These are phyloP conservation scores for Passalora sequoiae DNA, from an alignment of 2,329 filamentous ascomycete species.

Conservation along the genomic window DNA sequence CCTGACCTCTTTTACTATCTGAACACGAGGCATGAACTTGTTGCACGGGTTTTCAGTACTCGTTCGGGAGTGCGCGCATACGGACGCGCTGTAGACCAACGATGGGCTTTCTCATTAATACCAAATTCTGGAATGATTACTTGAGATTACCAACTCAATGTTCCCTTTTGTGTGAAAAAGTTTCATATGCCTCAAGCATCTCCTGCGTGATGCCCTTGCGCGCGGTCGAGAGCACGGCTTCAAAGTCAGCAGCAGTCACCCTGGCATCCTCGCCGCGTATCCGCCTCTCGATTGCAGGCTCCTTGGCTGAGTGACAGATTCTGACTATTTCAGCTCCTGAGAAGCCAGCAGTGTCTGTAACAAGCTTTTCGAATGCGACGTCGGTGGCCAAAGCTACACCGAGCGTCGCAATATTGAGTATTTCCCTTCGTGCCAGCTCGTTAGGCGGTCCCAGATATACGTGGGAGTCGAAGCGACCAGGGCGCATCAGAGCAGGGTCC, in stretches of 20 bases:
- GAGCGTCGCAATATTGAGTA: slow-evolving; percentile 63
- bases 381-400: slow-evolving; percentile 57
- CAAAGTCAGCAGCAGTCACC: slow-evolving; percentile 42
- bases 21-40: no score
- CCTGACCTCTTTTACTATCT: no score
- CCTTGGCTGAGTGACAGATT: slow-evolving; percentile 43
- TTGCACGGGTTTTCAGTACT: no score
- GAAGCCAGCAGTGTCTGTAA: slow-evolving; percentile 64
- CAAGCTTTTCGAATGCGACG: slow-evolving; percentile 62
- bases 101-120: no score
- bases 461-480: slow-evolving; percentile 77
- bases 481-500: slow-evolving; percentile 78
- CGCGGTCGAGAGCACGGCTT: slow-evolving; percentile 38
- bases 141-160: no score
- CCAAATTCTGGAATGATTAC: no score
- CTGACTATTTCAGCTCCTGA: slow-evolving; percentile 78
- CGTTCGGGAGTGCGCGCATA: no score
- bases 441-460: slow-evolving; percentile 84
- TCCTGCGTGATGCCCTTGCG: slow-evolving; percentile 56
- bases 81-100: no score
- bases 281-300: slow-evolving; percentile 16
- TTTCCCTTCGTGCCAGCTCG: slow-evolving; percentile 65
- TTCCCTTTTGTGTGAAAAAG: slow-evolving; percentile 32
- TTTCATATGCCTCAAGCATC: slow-evolving; percentile 56
- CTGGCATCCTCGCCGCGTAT: slow-evolving; percentile 33